These are phyloP conservation scores for Aspergillus tamarii DNA, from an alignment of 2,329 filamentous ascomycete species.

Conservation along the genomic window DNA sequence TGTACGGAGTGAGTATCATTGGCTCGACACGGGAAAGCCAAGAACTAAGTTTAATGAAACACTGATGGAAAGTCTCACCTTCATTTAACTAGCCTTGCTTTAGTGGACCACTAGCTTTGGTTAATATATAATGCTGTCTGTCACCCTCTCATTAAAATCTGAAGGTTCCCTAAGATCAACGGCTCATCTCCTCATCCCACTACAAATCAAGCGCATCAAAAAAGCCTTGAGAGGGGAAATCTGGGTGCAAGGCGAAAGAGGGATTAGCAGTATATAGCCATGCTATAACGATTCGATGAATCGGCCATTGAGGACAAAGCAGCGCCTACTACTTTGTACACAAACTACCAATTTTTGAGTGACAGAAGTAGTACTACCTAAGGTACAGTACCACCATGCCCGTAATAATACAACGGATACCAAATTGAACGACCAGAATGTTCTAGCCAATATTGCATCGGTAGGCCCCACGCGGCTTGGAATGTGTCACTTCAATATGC, in stretches of 20 bases:
- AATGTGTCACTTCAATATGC: slow-evolving; percentile 1
- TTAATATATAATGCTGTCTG: slow-evolving; percentile 1
- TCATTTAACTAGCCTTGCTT: slow-evolving; percentile 3
- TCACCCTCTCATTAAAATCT: not conserved
- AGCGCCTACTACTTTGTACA: not conserved
- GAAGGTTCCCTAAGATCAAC: not conserved
- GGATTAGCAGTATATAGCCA: not conserved
- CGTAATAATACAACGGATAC: not conserved
- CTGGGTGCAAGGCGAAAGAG: not conserved
- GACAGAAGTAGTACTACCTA: not conserved
- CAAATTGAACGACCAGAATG: slow-evolving; percentile 3
- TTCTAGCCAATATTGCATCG: slow-evolving; percentile 3
- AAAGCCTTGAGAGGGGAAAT: not conserved
- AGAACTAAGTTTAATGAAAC: slow-evolving; percentile 21
- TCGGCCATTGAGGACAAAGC: not conserved
- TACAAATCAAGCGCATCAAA: not conserved
- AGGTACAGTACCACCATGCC: not conserved
- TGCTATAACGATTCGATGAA: no score
- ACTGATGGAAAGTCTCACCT: slow-evolving; percentile 11
- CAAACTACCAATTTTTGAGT: not conserved
- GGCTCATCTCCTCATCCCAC: not conserved
- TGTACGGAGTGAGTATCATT: slow-evolving; percentile 3
- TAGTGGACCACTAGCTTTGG: not conserved
- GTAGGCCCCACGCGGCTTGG: not conserved
- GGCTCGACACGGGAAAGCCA: slow-evolving; percentile 12